A percentile compares a stretch with the other conserved stretches of the same genome.
Conservation (phyloP, 2,329 filamentous ascomycete genomes). For the Zymoseptoria ardabiliae region DNA sequence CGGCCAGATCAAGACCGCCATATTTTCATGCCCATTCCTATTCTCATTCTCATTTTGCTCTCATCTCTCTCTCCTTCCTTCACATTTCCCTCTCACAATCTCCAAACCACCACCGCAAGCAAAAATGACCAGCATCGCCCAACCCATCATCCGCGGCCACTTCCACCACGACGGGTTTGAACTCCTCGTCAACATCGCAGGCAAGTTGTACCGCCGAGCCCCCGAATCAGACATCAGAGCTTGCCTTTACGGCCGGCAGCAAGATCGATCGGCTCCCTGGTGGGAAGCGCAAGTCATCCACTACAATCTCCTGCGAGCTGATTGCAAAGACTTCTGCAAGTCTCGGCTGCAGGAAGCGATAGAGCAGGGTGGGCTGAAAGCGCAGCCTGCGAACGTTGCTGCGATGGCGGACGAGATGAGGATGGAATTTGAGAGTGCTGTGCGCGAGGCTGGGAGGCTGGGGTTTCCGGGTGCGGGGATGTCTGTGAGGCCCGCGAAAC, state of each 20-base stretch:
- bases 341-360: conserved; percentile 53
- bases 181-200: conserved; percentile 24
- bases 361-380: conserved; percentile 40
- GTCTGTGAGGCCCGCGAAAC: conserved; percentile 14
- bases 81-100: not conserved
- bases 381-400: conserved; percentile 42
- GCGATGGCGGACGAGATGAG: conserved; percentile 50
- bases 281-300: conserved; percentile 57
- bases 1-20: not conserved
- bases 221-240: conserved; percentile 19
- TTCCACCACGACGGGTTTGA: conserved; percentile 24
- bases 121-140: not conserved
- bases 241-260: conserved; percentile 22
- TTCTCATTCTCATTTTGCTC: not conserved
- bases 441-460: conserved; percentile 38
- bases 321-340: conserved; percentile 52
- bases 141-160: conserved; percentile 21
- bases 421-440: conserved; percentile 49
- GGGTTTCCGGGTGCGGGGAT: not conserved
- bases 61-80: not conserved
- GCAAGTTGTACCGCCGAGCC: conserved; percentile 25
- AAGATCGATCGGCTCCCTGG: conserved; percentile 53
- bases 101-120: not conserved
- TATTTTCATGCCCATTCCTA: not conserved
- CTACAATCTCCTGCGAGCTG: conserved; percentile 52